phyloP scores from a whole-genome alignment of 805 yeast species.

The Pichia cabralensis region DNA sequence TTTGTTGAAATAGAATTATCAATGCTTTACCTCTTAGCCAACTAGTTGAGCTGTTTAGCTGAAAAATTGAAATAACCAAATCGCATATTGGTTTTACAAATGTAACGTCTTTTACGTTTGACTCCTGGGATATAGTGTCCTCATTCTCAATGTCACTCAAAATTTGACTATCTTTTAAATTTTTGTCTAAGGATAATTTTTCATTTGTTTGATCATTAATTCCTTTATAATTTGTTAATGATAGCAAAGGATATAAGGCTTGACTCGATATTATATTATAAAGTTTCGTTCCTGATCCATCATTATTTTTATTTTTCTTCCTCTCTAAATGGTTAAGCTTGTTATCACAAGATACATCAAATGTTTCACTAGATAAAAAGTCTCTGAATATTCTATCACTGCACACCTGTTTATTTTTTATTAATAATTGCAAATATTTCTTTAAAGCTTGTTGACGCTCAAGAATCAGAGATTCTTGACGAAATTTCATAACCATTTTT shows the following conservation, averaged over 20 bases:
- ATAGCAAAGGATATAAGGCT: slow-evolving; percentile 7
- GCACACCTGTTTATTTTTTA: slow-evolving; percentile 61
- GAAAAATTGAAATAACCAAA: slow-evolving; percentile 58
- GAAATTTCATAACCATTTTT: slow-evolving; percentile 62
- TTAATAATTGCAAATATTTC: slow-evolving; percentile 45
- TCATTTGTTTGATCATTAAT: slow-evolving; percentile 1
- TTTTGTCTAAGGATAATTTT: neutral
- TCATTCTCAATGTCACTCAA: too few relatives aligned
- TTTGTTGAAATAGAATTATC: slow-evolving; percentile 70
- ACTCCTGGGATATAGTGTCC: too few relatives aligned
- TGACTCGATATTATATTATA: slow-evolving; percentile 25
- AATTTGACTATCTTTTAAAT: too few relatives aligned
- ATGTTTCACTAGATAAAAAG: slow-evolving; percentile 67
- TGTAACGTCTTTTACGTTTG: slow-evolving; percentile 21
- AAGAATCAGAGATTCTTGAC: slow-evolving; percentile 52
- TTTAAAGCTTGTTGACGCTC: slow-evolving; percentile 54
- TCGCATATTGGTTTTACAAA: slow-evolving; percentile 81
- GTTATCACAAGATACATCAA: slow-evolving; percentile 20
- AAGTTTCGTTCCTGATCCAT: slow-evolving; percentile 22
- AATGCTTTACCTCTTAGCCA: slow-evolving; percentile 86
- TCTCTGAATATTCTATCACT: slow-evolving; percentile 60
- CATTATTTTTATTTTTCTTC: slow-evolving; percentile 11
- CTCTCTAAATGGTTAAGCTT: slow-evolving; percentile 11
- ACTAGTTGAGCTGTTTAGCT: slow-evolving; percentile 44
- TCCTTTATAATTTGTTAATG: neutral